Percentiles rank a stretch among this genome's conserved stretches.
These are phyloP conservation scores for Lecanicillium sp. DNA, from an alignment of 2,329 filamentous ascomycete genomes.

Conservation along the genomic window DNA sequence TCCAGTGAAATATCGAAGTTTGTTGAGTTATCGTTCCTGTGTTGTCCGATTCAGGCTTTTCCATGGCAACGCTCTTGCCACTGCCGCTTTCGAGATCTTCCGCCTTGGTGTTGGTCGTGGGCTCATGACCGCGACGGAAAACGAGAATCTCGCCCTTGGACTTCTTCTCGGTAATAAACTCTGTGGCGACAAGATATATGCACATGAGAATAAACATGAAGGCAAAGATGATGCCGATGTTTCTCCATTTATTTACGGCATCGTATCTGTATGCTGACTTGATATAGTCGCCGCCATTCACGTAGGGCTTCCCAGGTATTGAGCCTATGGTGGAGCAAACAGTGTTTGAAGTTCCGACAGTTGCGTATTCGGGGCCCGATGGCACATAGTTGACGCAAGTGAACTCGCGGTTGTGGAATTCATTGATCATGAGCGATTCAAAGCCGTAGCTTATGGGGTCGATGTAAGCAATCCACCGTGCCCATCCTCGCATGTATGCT, in stretches of 20 bases:
- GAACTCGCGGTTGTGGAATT: conserved; percentile 65
- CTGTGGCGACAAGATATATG: conserved; percentile 71
- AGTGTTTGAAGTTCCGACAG: conserved; percentile 62
- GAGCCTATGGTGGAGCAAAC: conserved; percentile 77
- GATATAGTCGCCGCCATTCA: conserved; percentile 66
- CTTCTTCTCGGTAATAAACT: conserved; percentile 62
- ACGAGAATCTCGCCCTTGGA: conserved; percentile 55
- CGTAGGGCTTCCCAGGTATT: conserved; percentile 52
- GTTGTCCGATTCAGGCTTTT: conserved; percentile 39
- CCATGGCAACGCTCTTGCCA: conserved; percentile 52
- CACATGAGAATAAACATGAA: conserved; percentile 71
- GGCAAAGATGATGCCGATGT: conserved; percentile 73
- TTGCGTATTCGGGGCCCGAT: conserved; percentile 56
- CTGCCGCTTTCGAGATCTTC: neutral
- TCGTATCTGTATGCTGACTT: conserved; percentile 61
- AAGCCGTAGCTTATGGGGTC: conserved; percentile 72
- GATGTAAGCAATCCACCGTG: conserved; percentile 75
- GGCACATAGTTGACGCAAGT: conserved; percentile 65
- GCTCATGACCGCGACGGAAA: neutral
- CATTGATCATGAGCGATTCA: conserved; percentile 76
- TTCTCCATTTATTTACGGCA: conserved; percentile 67
- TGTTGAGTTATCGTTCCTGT: conserved; percentile 48
- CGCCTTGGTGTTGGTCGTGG: too few species aligned
- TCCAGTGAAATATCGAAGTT: conserved; percentile 73
- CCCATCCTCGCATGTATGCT: conserved; percentile 65